Conservation (phyloP, 148 eudicot genomes). For the Amaranthus hypochondriacus region DNA sequence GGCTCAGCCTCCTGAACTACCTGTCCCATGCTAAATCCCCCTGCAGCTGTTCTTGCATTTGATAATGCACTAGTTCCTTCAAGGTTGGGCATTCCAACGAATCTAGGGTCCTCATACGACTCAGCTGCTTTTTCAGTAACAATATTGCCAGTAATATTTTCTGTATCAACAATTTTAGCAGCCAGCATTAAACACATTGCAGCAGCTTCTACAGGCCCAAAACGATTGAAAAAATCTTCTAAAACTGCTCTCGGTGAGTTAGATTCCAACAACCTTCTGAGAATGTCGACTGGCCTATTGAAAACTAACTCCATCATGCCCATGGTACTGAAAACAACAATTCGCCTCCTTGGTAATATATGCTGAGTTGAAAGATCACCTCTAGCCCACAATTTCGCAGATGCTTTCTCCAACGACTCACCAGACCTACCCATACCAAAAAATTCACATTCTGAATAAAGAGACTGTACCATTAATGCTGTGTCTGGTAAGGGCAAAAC, state of each 20-base stretch:
- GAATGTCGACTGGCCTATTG: slow-evolving; percentile 87
- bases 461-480: slow-evolving; percentile 70
- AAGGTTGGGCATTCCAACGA: slow-evolving; percentile 92
- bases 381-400: slow-evolving; percentile 81
- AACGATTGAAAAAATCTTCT: slow-evolving; percentile 91
- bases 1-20: slow-evolving; percentile 99
- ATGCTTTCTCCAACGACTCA: slow-evolving; percentile 67
- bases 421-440: slow-evolving; percentile 51
- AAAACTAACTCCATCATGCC: slow-evolving; percentile 98
- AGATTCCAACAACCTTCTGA: slow-evolving; percentile 88
- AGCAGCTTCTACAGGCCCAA: slow-evolving; percentile 93
- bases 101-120: slow-evolving; percentile 93
- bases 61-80: slow-evolving; percentile 85
- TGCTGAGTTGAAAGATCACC: slow-evolving; percentile 95
- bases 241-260: slow-evolving; percentile 74
- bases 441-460: slow-evolving; percentile 71
- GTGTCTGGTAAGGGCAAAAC: slow-evolving; percentile 76
- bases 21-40: slow-evolving; percentile 99
- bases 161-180: slow-evolving; percentile 66
- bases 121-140: slow-evolving; percentile 96
- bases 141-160: slow-evolving; percentile 62
- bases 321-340: slow-evolving; percentile 92
- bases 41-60: slow-evolving; percentile 69
- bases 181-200: slow-evolving; percentile 95
- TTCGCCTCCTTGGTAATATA: slow-evolving; percentile 84